Conservation (phyloP, 441 rosid genomes). For the Erysimum cheiri region DNA sequence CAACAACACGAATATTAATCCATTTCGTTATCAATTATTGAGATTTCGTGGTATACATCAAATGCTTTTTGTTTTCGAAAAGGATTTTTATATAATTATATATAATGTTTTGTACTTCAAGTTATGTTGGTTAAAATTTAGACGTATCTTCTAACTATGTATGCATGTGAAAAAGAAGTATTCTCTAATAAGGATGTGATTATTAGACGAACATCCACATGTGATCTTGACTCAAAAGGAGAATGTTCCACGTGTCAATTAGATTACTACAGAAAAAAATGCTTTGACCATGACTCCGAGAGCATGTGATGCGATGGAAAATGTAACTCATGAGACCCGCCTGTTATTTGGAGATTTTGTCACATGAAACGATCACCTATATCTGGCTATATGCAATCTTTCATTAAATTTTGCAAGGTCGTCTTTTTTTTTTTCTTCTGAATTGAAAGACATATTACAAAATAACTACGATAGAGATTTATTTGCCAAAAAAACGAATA, state of each 20-base stretch:
- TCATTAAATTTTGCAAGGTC: too few relatives aligned
- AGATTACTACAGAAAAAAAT: background rate
- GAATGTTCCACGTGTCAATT: constrained; percentile 36
- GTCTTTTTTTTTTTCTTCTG: background rate
- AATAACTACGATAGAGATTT: background rate
- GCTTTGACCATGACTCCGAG: constrained; percentile 6
- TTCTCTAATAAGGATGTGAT: constrained; percentile 21
- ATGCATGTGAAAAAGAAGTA: constrained; percentile 34
- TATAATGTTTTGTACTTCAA: constrained; percentile 32
- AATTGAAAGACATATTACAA: constrained; percentile 7
- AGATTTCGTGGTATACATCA: constrained; percentile 32
- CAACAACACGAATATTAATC: constrained; percentile 25
- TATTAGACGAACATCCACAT: constrained; percentile 28
- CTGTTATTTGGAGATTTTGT: constrained; percentile 29
- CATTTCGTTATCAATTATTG: constrained; percentile 33
- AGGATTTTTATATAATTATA: background rate
- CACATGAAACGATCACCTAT: constrained; percentile 35
- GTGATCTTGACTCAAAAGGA: constrained; percentile 27
- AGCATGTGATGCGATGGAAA: constrained; percentile 2
- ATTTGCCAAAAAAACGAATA: background rate
- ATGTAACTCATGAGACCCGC: constrained; percentile 29
- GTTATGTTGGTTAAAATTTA: constrained; percentile 34
- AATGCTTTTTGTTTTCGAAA: constrained; percentile 17
- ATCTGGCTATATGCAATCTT: constrained; percentile 15
- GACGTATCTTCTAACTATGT: constrained; percentile 40